Base-by-base conservation (phyloP, 1,284 basidiomycete genomes). In the Cryptococcus wingfieldii region DNA sequence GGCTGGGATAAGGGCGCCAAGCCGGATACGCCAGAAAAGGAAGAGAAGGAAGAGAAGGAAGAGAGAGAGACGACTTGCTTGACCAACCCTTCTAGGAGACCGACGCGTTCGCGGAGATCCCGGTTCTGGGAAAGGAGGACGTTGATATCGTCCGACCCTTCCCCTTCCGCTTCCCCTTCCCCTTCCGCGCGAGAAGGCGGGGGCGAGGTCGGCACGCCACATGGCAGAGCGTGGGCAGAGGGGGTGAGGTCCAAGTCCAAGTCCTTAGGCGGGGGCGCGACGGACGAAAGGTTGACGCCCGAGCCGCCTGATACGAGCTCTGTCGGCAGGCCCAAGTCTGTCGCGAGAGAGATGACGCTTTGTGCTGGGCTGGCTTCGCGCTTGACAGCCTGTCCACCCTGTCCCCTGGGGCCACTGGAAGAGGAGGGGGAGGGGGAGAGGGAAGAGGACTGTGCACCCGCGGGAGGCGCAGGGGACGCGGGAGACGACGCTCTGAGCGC, bases 21-120 rank as follows among this genome's bases (percentile, higher is more conserved):
- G 23, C 3, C 23, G 3, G 23, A 23, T 2, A 23, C 2, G 2
- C 23, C 23, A 23, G 23, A 23, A 19, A 19, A 19, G 19, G 19
- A 19, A 23, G 23, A 23, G 3, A 3, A 23, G 10, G 7, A 6
- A 38, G 59, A 58, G 19, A 68, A 57, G 45, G 64, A 64, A 39
- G 71, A 70, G 31, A 70, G 59, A 10, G 69, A 67, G 13, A 69
- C 67, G 28, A 70, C 68, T 50, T 75, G 70, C 58, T 74, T 71
- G 55, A 74, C 68, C 19, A 75, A 66, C 56, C 64, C 66, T 56
- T 74, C 72, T n/a, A 75, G 63, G 31, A 69, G 58, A 18, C 50
- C 49, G 10, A 74, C 62, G 28, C 73, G 66, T 60, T 70, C 65
- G 37, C 68, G 61, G 42, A 74, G 58, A 16, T 60, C 60, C 1